A percentile compares a stretch with the other conserved stretches of the same genome.
Evolutionary conservation across 2,329 filamentous ascomycete genomes (phyloP).

Genomic region (Paecilomyces sp.): DNA sequence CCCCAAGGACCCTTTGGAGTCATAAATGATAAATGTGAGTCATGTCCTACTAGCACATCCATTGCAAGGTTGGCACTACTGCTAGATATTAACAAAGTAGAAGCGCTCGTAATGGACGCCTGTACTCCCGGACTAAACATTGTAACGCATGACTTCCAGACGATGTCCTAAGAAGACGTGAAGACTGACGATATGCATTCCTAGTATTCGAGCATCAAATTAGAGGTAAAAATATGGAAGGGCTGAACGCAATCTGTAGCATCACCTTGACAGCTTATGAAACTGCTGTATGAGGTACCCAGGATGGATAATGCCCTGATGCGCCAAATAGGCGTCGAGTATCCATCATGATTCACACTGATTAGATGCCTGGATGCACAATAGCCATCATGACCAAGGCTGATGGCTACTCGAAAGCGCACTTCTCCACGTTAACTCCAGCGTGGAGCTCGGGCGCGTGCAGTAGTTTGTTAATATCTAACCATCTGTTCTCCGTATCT

Average conservation of each 20-base stretch:
- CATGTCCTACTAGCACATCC: not conserved
- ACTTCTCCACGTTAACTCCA: not conserved
- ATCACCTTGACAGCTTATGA: not conserved
- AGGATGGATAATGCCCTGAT: too few relatives aligned
- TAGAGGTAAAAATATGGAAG: not conserved
- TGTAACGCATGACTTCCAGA: too few relatives aligned
- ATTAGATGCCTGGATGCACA: too few relatives aligned
- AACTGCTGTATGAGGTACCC: too few relatives aligned
- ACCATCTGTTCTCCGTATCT: too few relatives aligned
- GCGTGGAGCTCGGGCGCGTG: not conserved
- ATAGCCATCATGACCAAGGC: not conserved
- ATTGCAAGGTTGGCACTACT: not conserved
- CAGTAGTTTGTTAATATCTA: not conserved
- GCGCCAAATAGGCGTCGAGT: too few relatives aligned
- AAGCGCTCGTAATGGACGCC: too few relatives aligned
- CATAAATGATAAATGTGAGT: not conserved
- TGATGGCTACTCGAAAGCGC: not conserved
- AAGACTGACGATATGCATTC: not conserved
- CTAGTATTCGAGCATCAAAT: not conserved
- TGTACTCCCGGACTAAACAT: too few relatives aligned
- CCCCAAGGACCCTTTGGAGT: not conserved
- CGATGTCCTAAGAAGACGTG: too few relatives aligned
- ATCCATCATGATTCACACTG: too few relatives aligned
- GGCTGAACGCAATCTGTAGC: not conserved
- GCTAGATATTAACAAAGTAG: too few relatives aligned